Evolutionary conservation across 352 stramenopile species (phyloP), one percentile per base, ranked within the genome.

Genomic region (Phytophthora capsici): DNA sequence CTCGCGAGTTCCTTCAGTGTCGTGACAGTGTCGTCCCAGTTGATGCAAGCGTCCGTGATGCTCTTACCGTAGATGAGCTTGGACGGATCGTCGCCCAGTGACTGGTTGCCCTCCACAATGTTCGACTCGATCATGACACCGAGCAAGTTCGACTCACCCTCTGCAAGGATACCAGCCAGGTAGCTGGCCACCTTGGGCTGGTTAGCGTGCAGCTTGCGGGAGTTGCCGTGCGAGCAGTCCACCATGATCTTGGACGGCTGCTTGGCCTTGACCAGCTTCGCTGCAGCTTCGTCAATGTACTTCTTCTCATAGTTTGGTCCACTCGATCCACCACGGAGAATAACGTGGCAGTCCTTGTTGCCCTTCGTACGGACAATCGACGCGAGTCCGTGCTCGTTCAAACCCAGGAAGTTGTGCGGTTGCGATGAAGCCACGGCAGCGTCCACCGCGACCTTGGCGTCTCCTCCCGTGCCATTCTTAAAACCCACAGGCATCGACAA

Each of bases 91-190:
- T 81, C 60, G n/a, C 77, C 81, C 0, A 95, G 81, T 50, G 71
- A 77, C 76, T 96, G 88, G 71, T 94, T 94, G 30, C 88, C 88
- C 54, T 94, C 88, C 3, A 92, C 84, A 30, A 96, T 74, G 57
- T 96, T 95, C 16, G 85, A 94, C 66, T 96, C 88, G 53, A 96
- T 89, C 88, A 96, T 96, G n/a, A 95, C 60, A 13, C 88, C 88
- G 3, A 95, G 71, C 28, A 96, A 45, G 48, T 91, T 88, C 4
- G 68, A 54, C 63, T 92, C 82, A 22, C 88, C 88, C 17, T 72
- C 72, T 1, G 79, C 78, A 17, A 96, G 72, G 28, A 93, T 67
- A 13, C 78, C 67, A 4, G 81, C 79, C 16, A 96, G 26, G 72
- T 94, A 89, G 41, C 62, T 75, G 16, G 82, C 69, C 26, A 96